Conservation (phyloP, 495 filamentous ascomycete species). For the Talaromyces wortmannii region DNA sequence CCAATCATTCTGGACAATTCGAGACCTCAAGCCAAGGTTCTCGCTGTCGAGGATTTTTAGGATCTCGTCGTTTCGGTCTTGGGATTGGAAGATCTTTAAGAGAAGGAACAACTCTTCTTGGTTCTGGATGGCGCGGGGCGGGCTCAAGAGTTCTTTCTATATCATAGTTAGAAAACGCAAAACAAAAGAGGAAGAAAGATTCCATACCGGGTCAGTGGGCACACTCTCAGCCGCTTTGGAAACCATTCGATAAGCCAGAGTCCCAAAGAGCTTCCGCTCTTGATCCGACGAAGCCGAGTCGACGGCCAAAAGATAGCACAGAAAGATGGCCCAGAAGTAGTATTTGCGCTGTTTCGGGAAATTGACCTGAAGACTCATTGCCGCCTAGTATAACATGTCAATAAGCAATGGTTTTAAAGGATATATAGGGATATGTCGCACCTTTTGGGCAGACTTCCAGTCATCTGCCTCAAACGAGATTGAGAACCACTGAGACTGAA, state of each 20-base stretch:
- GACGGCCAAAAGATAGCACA: conserved; percentile 34
- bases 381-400: conserved; percentile 28
- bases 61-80: conserved; percentile 37
- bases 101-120: conserved; percentile 50
- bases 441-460: conserved; percentile 55
- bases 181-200: neutral
- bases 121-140: conserved; percentile 45
- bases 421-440: conserved; percentile 5
- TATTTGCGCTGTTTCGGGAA: conserved; percentile 50
- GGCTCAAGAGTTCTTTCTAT: conserved; percentile 34
- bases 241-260: conserved; percentile 53
- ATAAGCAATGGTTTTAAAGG: neutral
- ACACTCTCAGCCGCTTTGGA: conserved; percentile 48
- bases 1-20: conserved; percentile 45
- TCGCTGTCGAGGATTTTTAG: conserved; percentile 43
- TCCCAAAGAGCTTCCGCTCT: conserved; percentile 50
- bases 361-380: conserved; percentile 53
- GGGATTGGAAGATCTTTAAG: conserved; percentile 42
- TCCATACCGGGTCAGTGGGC: conserved; percentile 34
- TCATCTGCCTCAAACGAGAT: conserved; percentile 38
- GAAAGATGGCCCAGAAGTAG: conserved; percentile 52
- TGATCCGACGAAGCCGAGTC: conserved; percentile 29
- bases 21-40: conserved; percentile 43
- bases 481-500: conserved; percentile 50
- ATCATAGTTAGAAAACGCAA: neutral